Evolutionary conservation across 768 basidiomycete species (phyloP), one percentile per base, ranked within the genome.

Genomic region (Boletellus ananiceps): DNA sequence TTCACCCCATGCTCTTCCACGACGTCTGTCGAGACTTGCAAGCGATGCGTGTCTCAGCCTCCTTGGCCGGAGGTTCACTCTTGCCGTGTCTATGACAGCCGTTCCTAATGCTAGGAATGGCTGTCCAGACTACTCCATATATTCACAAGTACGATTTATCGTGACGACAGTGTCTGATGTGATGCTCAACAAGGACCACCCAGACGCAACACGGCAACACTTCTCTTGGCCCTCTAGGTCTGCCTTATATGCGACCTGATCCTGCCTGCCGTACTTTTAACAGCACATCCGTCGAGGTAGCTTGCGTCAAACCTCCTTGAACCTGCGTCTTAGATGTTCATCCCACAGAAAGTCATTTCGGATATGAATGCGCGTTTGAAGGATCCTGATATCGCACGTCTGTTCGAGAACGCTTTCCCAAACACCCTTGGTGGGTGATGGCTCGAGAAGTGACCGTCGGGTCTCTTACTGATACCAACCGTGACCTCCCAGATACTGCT

Each of bases 401-500:
- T 90, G 18, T 90, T 90, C 55, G 87, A 88, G 64, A 90, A 89
- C 53, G 83, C 87, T 1, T 88, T 88, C 60, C 88, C 88, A 3
- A 88, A 88, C 57, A 90, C 88, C 0, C 75, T 90, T 39, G 87
- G 86, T 86, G 55, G 50, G 72, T 61, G 27, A 8, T 29, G 12
- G 47, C 34, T 41, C 27, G 35, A 32, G 2, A 35, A 19, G 7
- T 31, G 19, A 23, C 37, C 11, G 18, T 18, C 3, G 13, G 9
- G 6, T 14, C 3, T 23, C 29, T 25, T 27, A 21, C 23, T 19
- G 34, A 27, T 36, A 13, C 16, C 47, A 19, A 45, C 44, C 21
- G 15, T 41, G 15, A 35, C 43, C 46, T 31, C 16, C 44, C 50
- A 87, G 88, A 90, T 58, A 89, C 87, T 3, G 88, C 88, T 8